A percentile compares a stretch with the other conserved stretches of the same genome.
phyloP scores from a whole-genome alignment of 176 grass and related monocot species.

The Guadua angustifolia region DNA sequence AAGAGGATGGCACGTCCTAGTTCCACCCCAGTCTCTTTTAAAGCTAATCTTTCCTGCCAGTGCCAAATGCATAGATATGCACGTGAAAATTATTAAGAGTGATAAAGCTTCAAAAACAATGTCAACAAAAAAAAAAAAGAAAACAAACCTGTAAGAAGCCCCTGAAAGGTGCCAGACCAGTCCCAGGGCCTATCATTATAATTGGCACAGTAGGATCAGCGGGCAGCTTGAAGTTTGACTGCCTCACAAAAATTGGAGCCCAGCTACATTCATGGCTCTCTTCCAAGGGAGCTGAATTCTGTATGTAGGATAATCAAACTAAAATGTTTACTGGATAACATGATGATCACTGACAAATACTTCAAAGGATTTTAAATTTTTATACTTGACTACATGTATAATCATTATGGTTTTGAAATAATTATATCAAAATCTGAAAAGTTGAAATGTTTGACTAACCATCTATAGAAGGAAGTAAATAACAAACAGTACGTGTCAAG shows the following conservation, averaged over 20 bases:
- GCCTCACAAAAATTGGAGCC: constrained; percentile 90
- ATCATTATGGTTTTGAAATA: constrained; percentile 9
- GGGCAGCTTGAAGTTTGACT: constrained; percentile 96
- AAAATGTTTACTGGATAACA: constrained; percentile 37
- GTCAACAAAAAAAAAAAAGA: neutral
- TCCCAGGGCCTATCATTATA: constrained; percentile 95
- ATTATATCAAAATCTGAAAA: neutral
- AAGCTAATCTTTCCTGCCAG: constrained; percentile 78
- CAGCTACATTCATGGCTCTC: constrained; percentile 75
- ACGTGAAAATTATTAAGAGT: neutral
- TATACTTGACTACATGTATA: neutral
- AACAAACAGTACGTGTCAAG: neutral
- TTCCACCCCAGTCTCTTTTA: constrained; percentile 65
- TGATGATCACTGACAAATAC: neutral
- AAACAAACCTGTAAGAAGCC: constrained; percentile 87
- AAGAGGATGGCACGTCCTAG: constrained; percentile 79
- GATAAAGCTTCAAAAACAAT: constrained; percentile 19
- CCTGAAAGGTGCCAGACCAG: constrained; percentile 96
- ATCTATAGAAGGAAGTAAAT: constrained; percentile 2
- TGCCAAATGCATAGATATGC: constrained; percentile 20
- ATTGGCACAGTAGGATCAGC: constrained; percentile 75
- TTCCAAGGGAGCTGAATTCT: constrained; percentile 75
- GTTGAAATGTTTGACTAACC: neutral
- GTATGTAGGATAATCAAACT: constrained; percentile 22
- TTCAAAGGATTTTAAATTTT: neutral